Evolutionary conservation across 177 flowering plant species (phyloP), one percentile per base, ranked within the genome.

Genomic region (Vitis hybrid): DNA sequence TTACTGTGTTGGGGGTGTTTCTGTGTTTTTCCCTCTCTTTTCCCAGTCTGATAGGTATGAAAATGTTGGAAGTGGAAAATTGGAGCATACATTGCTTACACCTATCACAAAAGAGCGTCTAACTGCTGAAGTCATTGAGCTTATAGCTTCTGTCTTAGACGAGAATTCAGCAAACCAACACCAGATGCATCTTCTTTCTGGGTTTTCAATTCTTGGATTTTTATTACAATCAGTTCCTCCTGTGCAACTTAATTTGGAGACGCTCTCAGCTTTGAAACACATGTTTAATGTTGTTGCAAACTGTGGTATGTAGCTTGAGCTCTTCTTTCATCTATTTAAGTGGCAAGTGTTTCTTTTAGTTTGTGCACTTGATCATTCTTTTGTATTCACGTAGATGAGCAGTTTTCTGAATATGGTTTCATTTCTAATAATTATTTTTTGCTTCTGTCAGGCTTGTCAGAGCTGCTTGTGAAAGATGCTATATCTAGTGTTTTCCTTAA

Each of bases 1-100:
- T 65, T 96, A 96, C 73, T 93, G 98, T 82, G 99, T 94, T 76
- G 99, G 99, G 18, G 99, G 99, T 57, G 91, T 96, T 26, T 88
- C 99, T 50, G 99, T 96, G 52, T 91, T 94, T 79, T 96, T 96
- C 62, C 99, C 99, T 12, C 92, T 96, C 32, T 83, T 96, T 66
- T 81, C 88, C 18, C 93, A 85, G 69, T 86, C 86, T 75, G 89
- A 82, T 73, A 79, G 78, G 74, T 82, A 81, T 77, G 91, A 84
- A 73, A 77, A 75, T 71, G 87, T 83, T 58, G 89, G 75, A 67
- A 72, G 48, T 82, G 83, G 69, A 60, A 70, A 73, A 66, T 60
- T 56, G 76, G 90, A 74, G 18, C 70, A 79, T 60, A 51, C 74
- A 23, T 81, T 82, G 71, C 79, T 84, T 64, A 72, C 80, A 68